Base-by-base conservation (phyloP, 768 basidiomycete genomes). In the Tubosaeta sp. region DNA sequence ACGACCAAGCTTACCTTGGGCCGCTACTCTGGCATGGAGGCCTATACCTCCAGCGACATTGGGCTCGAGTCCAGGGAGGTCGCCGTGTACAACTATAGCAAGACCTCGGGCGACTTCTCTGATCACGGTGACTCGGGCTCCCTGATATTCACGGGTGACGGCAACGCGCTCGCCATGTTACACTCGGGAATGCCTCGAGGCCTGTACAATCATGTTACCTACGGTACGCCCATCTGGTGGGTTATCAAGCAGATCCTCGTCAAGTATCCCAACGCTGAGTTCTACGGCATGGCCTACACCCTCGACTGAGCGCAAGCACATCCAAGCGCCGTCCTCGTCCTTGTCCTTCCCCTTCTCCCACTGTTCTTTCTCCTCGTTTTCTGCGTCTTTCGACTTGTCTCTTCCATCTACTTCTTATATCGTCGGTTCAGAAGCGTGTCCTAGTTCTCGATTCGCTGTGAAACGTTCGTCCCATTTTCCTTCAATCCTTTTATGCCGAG, bases 41-140 rank as follows among this genome's bases (percentile, higher is more conserved):
- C 73, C 29, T 48, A 65, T 53, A 60, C 61, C 33, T 65, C 71
- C 54, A 48, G 32, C 26, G 22, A 50, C 2, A 25, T 53, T 39
- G 13, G 53, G 70, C 6, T 25, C 3, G 53, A 54, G 48, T 71
- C 71, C 48, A 55, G 55, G 44, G 73, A 75, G 50, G 45, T 70
- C 9, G 68, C 61, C 27, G 56, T 77, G 34, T 71, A 68, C 49
- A 71, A 70, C 59, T 69, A 66, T 39, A 56, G 56, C 58, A 66
- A 65, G 55, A 55, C 57, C 32, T 60, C 58, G 10, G 63, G 62
- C 39, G 14, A 46, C 19, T 77, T 77, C 61, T 71, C 72, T 13
- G 64, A 33, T 52, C 54, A 64, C 27, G 74, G 75, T 8, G 73
- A 76, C 61, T 76, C 71, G 7, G 73, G 76, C 34, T 69, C 74